Base-by-base conservation (phyloP, 129 eudicot genomes). In the Centella asiatica region DNA sequence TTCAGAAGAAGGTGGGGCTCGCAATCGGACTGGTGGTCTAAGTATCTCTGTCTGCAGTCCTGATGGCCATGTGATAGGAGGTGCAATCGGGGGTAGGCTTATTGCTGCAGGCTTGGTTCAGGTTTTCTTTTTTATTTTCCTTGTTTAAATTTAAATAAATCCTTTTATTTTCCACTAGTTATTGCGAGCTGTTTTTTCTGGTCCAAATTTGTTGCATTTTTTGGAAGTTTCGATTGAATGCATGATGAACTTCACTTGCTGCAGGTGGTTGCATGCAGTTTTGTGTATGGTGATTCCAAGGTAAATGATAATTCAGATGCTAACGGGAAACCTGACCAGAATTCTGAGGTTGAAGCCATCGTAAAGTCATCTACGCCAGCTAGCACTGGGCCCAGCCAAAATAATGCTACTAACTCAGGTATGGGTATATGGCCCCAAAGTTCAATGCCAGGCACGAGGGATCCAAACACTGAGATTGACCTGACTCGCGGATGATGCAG, bases 51-150 rank as follows among this genome's bases (percentile, higher is more conserved):
- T 90, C 47, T 75, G 95, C 63, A 80, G 94, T 65, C 80, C 80
- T 11, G 95, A 92, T 70, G 94, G 95, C 50, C 90, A 76, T n/a
- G 84, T 92, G 27, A 60, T 92, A 22, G 95, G 95, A 12, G 98
- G 95, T 67, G 88, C 80, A 58, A 68, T 92, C 14, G 95, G 81
- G 6, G 98, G 95, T 23, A 78, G 77, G 66, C 90, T 90, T 29
- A 69, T 73, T 2, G 97, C 97, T n/a, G 75, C 94, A 14, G 83
- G 76, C 72, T 66, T 85, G 14, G 84, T 86, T 44, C 97, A 90
- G 97, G 97, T 90, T 76, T 56, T 33, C 1, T 18, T 31, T 12
- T 51, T 19, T 0, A n/a, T 34, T 57, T 29, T 11, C n/a, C n/a
- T n/a, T n/a, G n/a, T n/a, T n/a, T n/a, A n/a, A n/a, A n/a, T n/a